Evolutionary conservation across 257 asterid species (phyloP), one percentile per base, ranked within the genome.

Genomic region (Rhazya stricta): DNA sequence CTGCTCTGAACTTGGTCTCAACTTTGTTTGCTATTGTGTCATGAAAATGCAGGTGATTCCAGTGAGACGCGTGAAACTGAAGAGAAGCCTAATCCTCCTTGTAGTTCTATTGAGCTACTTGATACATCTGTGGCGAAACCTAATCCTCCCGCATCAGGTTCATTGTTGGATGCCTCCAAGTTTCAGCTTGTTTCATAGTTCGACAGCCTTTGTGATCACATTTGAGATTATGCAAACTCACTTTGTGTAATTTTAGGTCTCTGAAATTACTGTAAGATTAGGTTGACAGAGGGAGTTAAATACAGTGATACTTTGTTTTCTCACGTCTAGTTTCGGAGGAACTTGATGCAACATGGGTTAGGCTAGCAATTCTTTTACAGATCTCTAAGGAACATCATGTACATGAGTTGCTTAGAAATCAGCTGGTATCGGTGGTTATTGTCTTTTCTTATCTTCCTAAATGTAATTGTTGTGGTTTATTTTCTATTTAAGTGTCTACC

Each of bases 41-140:
- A 58, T 61, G 74, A 51, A 77, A 51, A 63, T 79, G 77, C 88
- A 91, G 94, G 94, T 81, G 92, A 91, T 80, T 78, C 81, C 69
- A 83, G 82, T 78, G 73, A 82, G 70, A 83, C 87, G 11, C 66
- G 82, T 56, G 94, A 85, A 65, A 72, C 75, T 80, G 85, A 79
- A 82, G 84, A 78, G 72, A 81, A 76, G 63, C 83, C 54, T 70
- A 81, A 77, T 79, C 80, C 83, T 68, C 41, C 67, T 42, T n/a
- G 46, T 34, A 67, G 66, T 73, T 74, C 36, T n/a, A 77, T 69
- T 39, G 72, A 50, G 39, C 78, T 42, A 39, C 67, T 43, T 46
- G 82, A 63, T 79, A 76, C 85, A 71, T 69, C 82, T 76, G 74
- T 63, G 13, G 68, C 51, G 61, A 69, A 74, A 46, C 82, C 66